Evolutionary conservation across 306 rosid genomes (phyloP).

Genomic region (Prunus persica): DNA sequence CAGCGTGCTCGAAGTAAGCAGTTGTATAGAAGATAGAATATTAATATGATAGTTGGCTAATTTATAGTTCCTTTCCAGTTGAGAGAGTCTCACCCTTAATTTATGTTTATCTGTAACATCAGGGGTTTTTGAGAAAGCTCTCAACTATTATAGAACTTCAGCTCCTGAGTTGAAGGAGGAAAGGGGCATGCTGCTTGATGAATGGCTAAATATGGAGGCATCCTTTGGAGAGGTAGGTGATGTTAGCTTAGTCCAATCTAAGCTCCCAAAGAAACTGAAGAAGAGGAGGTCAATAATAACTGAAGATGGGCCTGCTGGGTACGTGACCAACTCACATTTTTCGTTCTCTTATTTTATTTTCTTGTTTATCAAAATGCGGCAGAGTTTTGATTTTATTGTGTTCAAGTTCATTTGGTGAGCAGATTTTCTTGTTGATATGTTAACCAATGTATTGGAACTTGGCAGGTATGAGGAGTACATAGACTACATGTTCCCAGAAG

Average conservation of each 20-base stretch:
- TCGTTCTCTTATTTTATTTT: not conserved
- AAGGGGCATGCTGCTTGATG: conserved; percentile 87
- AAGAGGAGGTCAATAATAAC: conserved; percentile 64
- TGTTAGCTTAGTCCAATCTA: conserved; percentile 69
- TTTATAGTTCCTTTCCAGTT: conserved; percentile 4
- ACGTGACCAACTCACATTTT: conserved; percentile 24
- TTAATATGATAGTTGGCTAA: conserved; percentile 4
- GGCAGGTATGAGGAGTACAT: conserved; percentile 80
- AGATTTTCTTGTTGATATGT: conserved; percentile 1
- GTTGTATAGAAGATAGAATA: not conserved
- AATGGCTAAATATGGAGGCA: conserved; percentile 83
- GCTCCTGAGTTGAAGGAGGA: conserved; percentile 94
- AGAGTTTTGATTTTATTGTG: not conserved
- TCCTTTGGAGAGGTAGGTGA: conserved; percentile 74
- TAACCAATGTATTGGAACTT: conserved; percentile 38
- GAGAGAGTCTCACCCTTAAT: not conserved
- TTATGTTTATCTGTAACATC: conserved; percentile 13
- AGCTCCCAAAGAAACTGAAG: conserved; percentile 90
- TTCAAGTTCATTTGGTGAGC: not conserved
- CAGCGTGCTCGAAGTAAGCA: conserved; percentile 74
- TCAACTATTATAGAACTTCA: conserved; percentile 70
- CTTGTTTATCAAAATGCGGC: not conserved
- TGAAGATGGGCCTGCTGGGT: conserved; percentile 89
- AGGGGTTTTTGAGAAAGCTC: conserved; percentile 89
- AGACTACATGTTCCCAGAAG: conserved; percentile 82